Percentiles rank a stretch among this genome's conserved stretches.
phyloP scores from a whole-genome alignment of 768 basidiomycete genomes.

The Candolleomyces eurysporus region DNA sequence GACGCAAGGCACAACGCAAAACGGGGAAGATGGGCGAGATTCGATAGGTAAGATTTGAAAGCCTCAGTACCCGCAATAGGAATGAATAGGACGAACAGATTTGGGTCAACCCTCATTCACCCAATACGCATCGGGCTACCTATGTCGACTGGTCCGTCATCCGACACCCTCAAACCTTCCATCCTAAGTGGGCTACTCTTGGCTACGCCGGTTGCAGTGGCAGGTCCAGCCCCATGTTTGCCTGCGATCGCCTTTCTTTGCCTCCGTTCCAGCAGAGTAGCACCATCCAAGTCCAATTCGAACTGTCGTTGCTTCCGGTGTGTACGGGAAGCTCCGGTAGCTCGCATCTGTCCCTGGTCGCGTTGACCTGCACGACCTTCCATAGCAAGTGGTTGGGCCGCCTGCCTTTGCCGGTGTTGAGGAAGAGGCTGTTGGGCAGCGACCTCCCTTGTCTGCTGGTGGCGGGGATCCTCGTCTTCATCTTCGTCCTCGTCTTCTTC shows the following conservation, averaged over 20 bases:
- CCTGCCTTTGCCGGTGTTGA: neutral
- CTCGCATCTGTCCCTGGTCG: slow-evolving; percentile 26
- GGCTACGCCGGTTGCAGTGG: neutral
- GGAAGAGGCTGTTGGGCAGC: no score
- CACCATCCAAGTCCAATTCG: slow-evolving; percentile 82
- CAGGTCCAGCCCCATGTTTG: slow-evolving; percentile 6
- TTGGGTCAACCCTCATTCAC: neutral
- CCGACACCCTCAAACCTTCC: slow-evolving; percentile 20
- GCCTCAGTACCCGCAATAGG: no score
- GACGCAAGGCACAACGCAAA: no score
- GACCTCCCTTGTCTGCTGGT: slow-evolving; percentile 26
- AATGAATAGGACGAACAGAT: no score
- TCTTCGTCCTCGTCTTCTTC: slow-evolving; percentile 39
- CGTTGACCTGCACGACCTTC: slow-evolving; percentile 37
- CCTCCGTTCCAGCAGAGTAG: slow-evolving; percentile 80
- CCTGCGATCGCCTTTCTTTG: slow-evolving; percentile 32
- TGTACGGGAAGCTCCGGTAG: neutral
- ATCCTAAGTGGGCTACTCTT: slow-evolving; percentile 20
- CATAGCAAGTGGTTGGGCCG: slow-evolving; percentile 14
- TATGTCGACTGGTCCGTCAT: slow-evolving; percentile 1
- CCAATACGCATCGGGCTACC: slow-evolving; percentile 2
- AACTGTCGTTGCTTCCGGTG: slow-evolving; percentile 38
- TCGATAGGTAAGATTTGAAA: no score
- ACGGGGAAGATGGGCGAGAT: no score
- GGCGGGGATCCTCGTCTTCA: slow-evolving; percentile 38